Conservation (phyloP, 352 stramenopile species). For the Globisporangium nodosum region DNA sequence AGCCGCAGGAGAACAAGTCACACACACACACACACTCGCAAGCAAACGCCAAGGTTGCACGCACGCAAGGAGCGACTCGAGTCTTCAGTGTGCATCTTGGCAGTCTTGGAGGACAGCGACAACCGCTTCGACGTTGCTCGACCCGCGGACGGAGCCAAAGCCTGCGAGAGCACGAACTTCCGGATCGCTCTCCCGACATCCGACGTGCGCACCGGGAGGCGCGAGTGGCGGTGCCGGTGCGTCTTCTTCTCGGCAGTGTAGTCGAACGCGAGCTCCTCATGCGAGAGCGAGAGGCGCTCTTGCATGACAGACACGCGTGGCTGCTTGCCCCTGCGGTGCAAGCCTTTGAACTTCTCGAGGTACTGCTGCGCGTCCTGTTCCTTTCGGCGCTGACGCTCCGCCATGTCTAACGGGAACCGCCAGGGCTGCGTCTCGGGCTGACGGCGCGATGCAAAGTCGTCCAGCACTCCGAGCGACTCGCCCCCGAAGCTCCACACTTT, state of each 20-base stretch:
- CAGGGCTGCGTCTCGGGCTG: slow-evolving; percentile 38
- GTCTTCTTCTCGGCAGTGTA: slow-evolving; percentile 9
- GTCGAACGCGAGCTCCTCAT: slow-evolving; percentile 21
- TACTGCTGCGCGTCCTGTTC: slow-evolving; percentile 36
- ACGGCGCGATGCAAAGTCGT: slow-evolving; percentile 62
- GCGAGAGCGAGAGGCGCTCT: slow-evolving; percentile 37
- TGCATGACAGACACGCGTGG: slow-evolving; percentile 39
- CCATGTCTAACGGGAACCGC: slow-evolving; percentile 57
- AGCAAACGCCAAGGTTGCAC: not conserved
- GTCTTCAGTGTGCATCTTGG: not conserved
- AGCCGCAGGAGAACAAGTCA: not conserved
- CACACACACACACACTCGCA: not conserved
- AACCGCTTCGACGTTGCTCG: not conserved
- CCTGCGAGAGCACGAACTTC: slow-evolving; percentile 39
- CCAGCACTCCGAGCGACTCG: slow-evolving; percentile 37
- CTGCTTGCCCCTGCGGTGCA: slow-evolving; percentile 14
- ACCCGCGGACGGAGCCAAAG: slow-evolving; percentile 1
- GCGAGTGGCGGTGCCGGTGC: not conserved
- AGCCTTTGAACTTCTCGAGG: slow-evolving; percentile 21
- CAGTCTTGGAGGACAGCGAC: not conserved
- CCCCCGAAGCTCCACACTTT: slow-evolving; percentile 52
- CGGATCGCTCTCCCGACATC: slow-evolving; percentile 35
- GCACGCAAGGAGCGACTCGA: slow-evolving; percentile 15
- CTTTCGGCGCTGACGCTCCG: slow-evolving; percentile 22
- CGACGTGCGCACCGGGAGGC: slow-evolving; percentile 15